Evolutionary conservation across 78 protist genomes (phyloP).

Genomic region (Isochrysis galbana): DNA sequence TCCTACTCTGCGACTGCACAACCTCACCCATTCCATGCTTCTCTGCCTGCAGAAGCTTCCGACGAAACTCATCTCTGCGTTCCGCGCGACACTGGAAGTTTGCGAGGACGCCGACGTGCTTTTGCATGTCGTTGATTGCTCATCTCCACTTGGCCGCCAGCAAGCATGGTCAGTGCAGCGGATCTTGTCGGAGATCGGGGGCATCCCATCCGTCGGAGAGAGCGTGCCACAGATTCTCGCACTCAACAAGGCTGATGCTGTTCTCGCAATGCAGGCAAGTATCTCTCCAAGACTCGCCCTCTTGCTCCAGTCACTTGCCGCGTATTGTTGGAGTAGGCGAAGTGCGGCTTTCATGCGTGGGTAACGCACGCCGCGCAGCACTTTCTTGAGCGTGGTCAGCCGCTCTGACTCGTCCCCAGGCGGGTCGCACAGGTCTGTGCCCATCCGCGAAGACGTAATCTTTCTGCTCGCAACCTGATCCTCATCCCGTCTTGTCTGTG

Average conservation of each 20-base stretch:
- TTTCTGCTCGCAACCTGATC: neutral
- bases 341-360: too few relatives aligned
- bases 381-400: too few relatives aligned
- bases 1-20: too few relatives aligned
- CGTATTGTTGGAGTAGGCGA: too few relatives aligned
- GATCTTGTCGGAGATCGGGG: conserved; percentile 10
- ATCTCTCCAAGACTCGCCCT: neutral
- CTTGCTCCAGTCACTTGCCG: too few relatives aligned
- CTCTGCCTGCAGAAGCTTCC: conserved; percentile 24
- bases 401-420: too few relatives aligned
- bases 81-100: conserved; percentile 27
- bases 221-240: conserved; percentile 33
- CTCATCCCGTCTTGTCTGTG: neutral
- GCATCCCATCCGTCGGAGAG: too few relatives aligned
- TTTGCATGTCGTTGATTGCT: conserved; percentile 3
- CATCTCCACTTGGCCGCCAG: neutral
- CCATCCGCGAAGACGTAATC: neutral
- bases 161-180: conserved; percentile 18
- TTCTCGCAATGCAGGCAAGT: neutral
- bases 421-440: too few relatives aligned
- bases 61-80: neutral
- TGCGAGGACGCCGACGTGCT: neutral
- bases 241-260: conserved; percentile 30
- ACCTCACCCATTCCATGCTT: too few relatives aligned
- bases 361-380: too few relatives aligned